Conservation (phyloP, 176 grass and related monocot genomes). For the Zea mays region DNA sequence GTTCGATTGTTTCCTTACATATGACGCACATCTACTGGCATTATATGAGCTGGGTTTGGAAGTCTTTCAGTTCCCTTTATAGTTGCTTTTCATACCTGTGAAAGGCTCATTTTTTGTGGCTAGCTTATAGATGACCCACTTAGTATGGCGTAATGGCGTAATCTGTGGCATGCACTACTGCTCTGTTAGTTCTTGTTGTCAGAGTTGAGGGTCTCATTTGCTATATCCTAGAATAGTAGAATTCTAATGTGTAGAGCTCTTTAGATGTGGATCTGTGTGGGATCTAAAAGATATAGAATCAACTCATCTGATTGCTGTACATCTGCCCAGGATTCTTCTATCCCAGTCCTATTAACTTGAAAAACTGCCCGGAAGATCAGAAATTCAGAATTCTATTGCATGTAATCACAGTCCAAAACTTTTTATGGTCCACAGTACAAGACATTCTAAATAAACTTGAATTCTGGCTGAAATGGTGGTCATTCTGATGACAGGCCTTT, state of each 20-base stretch:
- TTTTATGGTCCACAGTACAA: background rate
- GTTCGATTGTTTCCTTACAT: constrained; percentile 21
- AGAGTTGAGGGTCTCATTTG: background rate
- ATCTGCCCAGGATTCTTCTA: background rate
- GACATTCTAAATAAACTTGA: background rate
- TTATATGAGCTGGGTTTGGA: background rate
- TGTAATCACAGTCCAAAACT: background rate
- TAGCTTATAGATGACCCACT: constrained; percentile 5
- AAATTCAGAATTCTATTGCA: background rate
- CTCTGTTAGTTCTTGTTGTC: background rate
- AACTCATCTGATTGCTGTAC: background rate
- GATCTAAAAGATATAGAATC: background rate
- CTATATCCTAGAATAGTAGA: background rate
- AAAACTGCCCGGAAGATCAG: background rate
- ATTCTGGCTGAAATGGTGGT: constrained; percentile 27
- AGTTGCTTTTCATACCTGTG: background rate
- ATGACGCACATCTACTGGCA: background rate
- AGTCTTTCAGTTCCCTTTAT: background rate
- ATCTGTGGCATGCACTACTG: background rate
- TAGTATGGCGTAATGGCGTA: background rate
- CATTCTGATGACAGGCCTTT: constrained; percentile 67
- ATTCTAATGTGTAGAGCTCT: background rate
- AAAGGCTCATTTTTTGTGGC: background rate
- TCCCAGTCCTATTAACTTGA: background rate
- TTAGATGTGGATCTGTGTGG: background rate